Percentiles rank a stretch among this genome's conserved stretches.
phyloP scores from a whole-genome alignment of 257 asterid genomes.

The Ballota nigra region DNA sequence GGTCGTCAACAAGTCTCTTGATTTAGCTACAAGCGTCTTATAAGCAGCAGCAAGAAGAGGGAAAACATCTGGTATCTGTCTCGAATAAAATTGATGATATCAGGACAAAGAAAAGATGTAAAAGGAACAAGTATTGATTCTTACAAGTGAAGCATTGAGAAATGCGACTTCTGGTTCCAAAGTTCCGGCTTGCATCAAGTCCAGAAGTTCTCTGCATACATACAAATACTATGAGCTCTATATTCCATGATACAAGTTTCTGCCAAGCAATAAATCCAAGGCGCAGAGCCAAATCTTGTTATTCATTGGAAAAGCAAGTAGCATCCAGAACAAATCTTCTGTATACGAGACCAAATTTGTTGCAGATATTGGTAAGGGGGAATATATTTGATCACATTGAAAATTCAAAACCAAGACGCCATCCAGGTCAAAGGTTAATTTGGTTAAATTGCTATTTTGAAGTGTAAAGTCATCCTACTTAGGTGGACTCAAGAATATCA shows the following conservation, averaged over 20 bases:
- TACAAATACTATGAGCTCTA: background rate
- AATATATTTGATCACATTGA: background rate
- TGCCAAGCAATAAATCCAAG: too few relatives aligned
- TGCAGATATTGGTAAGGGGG: background rate
- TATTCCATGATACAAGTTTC: background rate
- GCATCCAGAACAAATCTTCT: background rate
- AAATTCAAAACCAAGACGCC: background rate
- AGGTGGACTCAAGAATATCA: background rate
- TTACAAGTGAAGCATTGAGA: conserved; percentile 85
- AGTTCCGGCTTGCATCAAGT: conserved; percentile 75
- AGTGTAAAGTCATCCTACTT: background rate
- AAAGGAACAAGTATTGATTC: conserved; percentile 5
- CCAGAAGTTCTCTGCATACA: conserved; percentile 66
- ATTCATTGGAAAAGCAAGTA: background rate
- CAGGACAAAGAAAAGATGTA: background rate
- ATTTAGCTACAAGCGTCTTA: conserved; percentile 68
- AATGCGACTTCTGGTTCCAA: conserved; percentile 85
- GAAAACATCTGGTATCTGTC: conserved; percentile 81
- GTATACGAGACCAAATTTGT: background rate
- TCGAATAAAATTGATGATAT: conserved; percentile 6
- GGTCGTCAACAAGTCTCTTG: conserved; percentile 71
- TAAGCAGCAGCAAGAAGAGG: conserved; percentile 90
- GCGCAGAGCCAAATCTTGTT: too few relatives aligned
- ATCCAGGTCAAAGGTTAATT: background rate
- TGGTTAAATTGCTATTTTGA: background rate